Percentiles rank a stretch among this genome's conserved stretches.
phyloP scores from a whole-genome alignment of 202 grass and related monocot species.

The Eragrostis tef region DNA sequence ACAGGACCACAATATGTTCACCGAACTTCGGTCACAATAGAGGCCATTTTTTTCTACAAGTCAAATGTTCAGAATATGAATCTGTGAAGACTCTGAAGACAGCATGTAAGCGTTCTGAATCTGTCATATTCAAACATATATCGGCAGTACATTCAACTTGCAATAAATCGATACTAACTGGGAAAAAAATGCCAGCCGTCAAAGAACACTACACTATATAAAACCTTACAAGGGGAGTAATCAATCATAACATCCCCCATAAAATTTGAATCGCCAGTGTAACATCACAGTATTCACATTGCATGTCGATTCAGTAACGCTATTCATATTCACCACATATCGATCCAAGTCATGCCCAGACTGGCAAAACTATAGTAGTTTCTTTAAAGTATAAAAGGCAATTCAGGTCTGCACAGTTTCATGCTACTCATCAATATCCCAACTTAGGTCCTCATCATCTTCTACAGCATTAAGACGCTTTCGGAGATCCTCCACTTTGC shows the following conservation, averaged over 20 bases:
- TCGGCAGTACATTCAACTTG: conserved; percentile 11
- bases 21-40: background rate
- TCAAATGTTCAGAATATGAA: conserved; percentile 24
- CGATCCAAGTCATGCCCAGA: conserved; percentile 35
- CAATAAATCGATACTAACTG: conserved; percentile 23
- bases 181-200: conserved; percentile 26
- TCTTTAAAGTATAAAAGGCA: conserved; percentile 10
- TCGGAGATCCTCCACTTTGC: conserved; percentile 63
- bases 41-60: conserved; percentile 13
- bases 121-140: conserved; percentile 23
- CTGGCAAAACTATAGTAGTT: background rate
- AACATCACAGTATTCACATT: conserved; percentile 50
- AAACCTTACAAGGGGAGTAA: conserved; percentile 12
- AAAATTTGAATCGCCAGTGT: conserved; percentile 40
- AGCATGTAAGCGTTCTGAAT: conserved; percentile 24
- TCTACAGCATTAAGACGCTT: conserved; percentile 59
- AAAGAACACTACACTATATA: conserved; percentile 43
- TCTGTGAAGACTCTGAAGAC: background rate
- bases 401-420: background rate
- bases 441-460: conserved; percentile 81
- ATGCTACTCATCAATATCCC: conserved; percentile 83
- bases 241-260: conserved; percentile 37
- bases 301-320: conserved; percentile 7
- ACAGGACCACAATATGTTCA: background rate
- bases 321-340: conserved; percentile 4